Evolutionary conservation across 805 yeast genomes (phyloP).

Genomic region (Candida yuanshanica): DNA sequence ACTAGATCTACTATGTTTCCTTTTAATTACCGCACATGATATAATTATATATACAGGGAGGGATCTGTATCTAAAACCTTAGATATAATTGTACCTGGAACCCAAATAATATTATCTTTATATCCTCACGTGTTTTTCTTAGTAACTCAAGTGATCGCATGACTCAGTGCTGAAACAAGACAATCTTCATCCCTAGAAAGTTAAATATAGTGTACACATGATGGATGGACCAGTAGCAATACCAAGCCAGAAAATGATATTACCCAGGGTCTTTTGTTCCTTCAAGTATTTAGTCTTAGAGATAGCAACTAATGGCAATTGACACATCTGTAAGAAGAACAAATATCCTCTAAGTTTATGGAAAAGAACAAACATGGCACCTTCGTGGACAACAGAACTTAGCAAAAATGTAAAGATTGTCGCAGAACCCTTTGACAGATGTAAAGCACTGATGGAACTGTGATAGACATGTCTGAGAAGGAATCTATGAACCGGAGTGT

Average conservation of each 20-base stretch:
- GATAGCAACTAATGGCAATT: constrained; percentile 69
- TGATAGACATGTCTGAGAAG: constrained; percentile 91
- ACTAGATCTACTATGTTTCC: no score
- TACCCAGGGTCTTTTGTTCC: constrained; percentile 59
- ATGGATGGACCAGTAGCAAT: constrained; percentile 85
- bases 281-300: constrained; percentile 55
- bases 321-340: constrained; percentile 77
- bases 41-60: no score
- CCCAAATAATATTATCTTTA: no score
- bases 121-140: no score
- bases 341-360: constrained; percentile 75
- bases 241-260: constrained; percentile 86
- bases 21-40: no score
- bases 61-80: no score
- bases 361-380: constrained; percentile 88
- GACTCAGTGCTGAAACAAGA: neutral
- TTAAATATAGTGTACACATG: constrained; percentile 76
- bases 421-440: constrained; percentile 61
- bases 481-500: constrained; percentile 86
- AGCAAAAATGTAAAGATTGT: constrained; percentile 72
- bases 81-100: no score
- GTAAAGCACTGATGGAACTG: constrained; percentile 72
- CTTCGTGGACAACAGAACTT: constrained; percentile 81
- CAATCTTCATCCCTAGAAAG: constrained; percentile 39
- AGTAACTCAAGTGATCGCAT: no score